These are phyloP conservation scores for Priceomyces haplophilus DNA, from an alignment of 805 yeast genomes.

Conservation along the genomic window DNA sequence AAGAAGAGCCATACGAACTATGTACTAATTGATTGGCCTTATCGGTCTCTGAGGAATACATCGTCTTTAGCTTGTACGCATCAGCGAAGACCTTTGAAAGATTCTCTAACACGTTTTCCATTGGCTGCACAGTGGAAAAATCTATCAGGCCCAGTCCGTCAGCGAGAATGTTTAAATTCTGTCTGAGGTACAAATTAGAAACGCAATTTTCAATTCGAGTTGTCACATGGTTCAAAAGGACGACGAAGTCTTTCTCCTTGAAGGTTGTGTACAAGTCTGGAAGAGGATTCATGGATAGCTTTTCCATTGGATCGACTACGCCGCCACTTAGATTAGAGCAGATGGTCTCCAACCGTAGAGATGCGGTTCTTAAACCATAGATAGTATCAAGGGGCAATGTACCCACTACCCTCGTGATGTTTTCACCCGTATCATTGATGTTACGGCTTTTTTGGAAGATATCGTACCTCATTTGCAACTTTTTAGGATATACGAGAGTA, in stretches of 20 bases:
- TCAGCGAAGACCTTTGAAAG: background rate
- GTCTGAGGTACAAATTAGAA: conserved; percentile 31
- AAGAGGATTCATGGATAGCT: conserved; percentile 23
- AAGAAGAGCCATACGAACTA: no score
- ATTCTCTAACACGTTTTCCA: conserved; percentile 26
- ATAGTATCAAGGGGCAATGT: conserved; percentile 44
- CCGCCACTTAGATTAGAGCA: conserved; percentile 51
- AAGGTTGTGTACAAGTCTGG: conserved; percentile 16
- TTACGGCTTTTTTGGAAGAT: conserved; percentile 28
- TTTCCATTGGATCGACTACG: conserved; percentile 24
- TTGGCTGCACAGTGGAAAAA: conserved; percentile 16
- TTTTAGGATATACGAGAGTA: conserved; percentile 71
- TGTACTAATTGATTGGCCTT: no score
- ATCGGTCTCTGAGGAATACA: no score
- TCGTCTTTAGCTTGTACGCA: background rate
- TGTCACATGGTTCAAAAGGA: conserved; percentile 60
- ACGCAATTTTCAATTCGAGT: conserved; percentile 67
- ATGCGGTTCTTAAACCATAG: conserved; percentile 50
- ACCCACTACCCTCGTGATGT: conserved; percentile 37
- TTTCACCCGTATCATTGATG: conserved; percentile 12
- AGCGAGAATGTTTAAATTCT: conserved; percentile 20
- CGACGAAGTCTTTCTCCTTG: conserved; percentile 43
- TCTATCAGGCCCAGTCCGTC: conserved; percentile 19
- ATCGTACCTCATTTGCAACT: conserved; percentile 58
- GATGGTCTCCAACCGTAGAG: conserved; percentile 57